phyloP scores from a whole-genome alignment of 805 yeast species.

The Kodamaea fukazawae region DNA sequence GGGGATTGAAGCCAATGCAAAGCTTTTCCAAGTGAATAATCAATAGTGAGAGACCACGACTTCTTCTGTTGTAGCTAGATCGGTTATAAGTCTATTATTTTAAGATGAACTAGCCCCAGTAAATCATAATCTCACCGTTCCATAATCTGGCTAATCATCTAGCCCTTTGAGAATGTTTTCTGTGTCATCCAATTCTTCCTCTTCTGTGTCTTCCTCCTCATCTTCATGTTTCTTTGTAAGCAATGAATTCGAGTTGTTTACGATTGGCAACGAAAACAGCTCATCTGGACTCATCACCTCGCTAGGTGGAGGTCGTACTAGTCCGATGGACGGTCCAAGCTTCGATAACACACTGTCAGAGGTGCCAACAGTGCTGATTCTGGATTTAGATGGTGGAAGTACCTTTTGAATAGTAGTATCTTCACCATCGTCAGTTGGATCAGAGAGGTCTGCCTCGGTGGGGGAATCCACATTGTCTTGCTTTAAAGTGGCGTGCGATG shows the following conservation, averaged over 20 bases:
- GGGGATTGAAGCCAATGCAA: conserved; percentile 66
- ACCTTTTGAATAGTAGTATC: conserved; percentile 1
- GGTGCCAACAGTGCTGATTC: conserved; percentile 3
- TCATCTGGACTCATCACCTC: conserved; percentile 31
- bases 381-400: conserved; percentile 1
- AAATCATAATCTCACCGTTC: background rate
- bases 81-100: background rate
- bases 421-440: background rate
- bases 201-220: conserved; percentile 2
- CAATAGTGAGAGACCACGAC: no score
- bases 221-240: conserved; percentile 6
- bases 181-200: conserved; percentile 2
- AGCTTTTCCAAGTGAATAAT: conserved; percentile 5
- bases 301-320: conserved; percentile 4
- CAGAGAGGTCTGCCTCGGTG: background rate
- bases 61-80: no score
- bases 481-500: conserved; percentile 9
- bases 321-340: conserved; percentile 1
- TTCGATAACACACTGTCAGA: conserved; percentile 3
- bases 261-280: conserved; percentile 50
- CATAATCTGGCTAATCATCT: conserved; percentile 9
- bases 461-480: background rate
- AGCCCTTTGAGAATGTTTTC: conserved; percentile 8
- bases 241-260: conserved; percentile 22
- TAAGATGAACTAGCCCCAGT: background rate